These are phyloP conservation scores for Glycine latifolia DNA, from an alignment of 306 rosid species.

Conservation along the genomic window DNA sequence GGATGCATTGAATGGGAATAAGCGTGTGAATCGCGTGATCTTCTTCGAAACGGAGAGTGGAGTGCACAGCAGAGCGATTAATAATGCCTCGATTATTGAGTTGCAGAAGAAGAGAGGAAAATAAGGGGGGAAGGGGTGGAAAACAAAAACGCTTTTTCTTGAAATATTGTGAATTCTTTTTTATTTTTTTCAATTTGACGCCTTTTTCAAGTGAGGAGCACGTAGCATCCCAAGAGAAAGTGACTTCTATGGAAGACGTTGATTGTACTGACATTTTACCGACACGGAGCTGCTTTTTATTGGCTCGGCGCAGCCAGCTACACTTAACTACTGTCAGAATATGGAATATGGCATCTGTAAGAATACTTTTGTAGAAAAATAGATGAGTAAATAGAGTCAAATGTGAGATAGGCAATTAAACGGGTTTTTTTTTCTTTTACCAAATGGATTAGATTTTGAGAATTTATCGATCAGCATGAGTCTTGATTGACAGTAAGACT, in stretches of 20 bases:
- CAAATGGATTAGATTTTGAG: too few species aligned
- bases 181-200: background rate
- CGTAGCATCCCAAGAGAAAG: conserved; percentile 44
- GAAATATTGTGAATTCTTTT: background rate
- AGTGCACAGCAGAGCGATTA: background rate
- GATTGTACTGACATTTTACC: conserved; percentile 54
- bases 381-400: too few species aligned
- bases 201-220: conserved; percentile 35
- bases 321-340: background rate
- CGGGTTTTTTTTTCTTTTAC: too few species aligned
- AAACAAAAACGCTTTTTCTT: background rate
- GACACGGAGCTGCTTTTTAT: conserved; percentile 42
- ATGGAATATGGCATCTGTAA: too few species aligned
- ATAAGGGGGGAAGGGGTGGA: background rate
- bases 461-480: too few species aligned
- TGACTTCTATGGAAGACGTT: conserved; percentile 33
- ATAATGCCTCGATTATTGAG: conserved; percentile 1
- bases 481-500: too few species aligned
- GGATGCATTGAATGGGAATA: conserved; percentile 21
- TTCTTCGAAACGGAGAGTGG: conserved; percentile 12
- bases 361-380: too few species aligned
- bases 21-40: conserved; percentile 48
- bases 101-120: background rate
- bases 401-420: too few species aligned
- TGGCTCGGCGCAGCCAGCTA: conserved; percentile 1